Base-by-base conservation (phyloP, 345 rosid genomes). In the Gossypium turneri region DNA sequence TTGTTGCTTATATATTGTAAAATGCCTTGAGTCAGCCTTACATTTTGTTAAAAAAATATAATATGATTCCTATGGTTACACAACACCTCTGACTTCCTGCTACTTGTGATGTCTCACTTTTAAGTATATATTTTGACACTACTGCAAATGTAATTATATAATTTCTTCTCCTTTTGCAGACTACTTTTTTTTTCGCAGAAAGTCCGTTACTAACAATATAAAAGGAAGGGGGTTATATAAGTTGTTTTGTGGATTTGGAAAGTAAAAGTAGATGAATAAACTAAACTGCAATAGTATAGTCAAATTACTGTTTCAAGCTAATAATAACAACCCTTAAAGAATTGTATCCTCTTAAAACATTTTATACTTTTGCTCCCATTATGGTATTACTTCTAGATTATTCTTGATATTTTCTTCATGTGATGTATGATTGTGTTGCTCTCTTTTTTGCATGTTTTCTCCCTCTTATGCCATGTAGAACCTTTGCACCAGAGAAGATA, bases 401-500 rank as follows among this genome's bases (percentile, higher is more conserved):
- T 44, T 77, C 57, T 24, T 64, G 62, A 75, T 60, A 13, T 60
- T 70, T 74, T 80, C 45, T 67, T 67, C 63, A 12, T 27, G 47
- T 43, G 51, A 53, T 25, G 73, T 77, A 67, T 24, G 61, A 52
- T 16, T 60, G 57, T 60, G 27, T 51, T 64, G 25, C 17, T 67
- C 8, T 52, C 3, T 41, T 52, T 73, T 56, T 47, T 53, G 13
- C 58, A 72, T 77, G 57, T 72, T 59, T 73, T 79, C 55, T 53
- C 48, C 41, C 53, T 67, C 77, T 58, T 70, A 15, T 76, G 75
- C 74, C 78, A 67, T 73, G 70, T 71, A 87, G 92, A 79, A 76
- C 48, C 79, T 82, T 71, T 72, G 77, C 79, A 61, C 78, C 34
- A 78, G 71, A 75, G 72, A 83, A 48, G 89, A 82, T 67, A 79